Evolutionary conservation across 192 early-diverging fungal genomes (phyloP), one percentile per base, ranked within the genome.

Genomic region (Podila clonocystis): DNA sequence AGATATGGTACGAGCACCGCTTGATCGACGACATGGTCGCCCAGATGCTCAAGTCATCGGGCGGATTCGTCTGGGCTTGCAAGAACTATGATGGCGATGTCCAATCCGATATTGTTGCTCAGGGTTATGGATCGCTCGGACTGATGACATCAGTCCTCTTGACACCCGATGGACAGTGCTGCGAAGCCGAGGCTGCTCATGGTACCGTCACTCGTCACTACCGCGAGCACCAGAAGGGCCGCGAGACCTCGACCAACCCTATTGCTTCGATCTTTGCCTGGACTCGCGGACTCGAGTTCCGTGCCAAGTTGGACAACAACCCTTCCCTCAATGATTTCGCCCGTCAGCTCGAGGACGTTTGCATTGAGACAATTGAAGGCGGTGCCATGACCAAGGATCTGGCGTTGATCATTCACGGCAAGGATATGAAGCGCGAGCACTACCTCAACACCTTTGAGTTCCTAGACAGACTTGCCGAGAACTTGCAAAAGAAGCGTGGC

Each of bases 31-130:
- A n/a, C n/a, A n/a, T n/a, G n/a, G n/a, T n/a, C n/a, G n/a, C 97
- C 8, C 97, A 99, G 87, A 93, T 93, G 61, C 86, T 99, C 73
- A 99, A 99, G 87, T 96, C 96, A 57, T 84, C 92, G 45, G 97
- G 97, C 59, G 95, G 94, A 33, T 97, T 97, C 61, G 92, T 99
- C 20, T 95, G 95, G 91, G 96, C 97, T 13, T 91, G 90, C 85
- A 97, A 97, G 85, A 98, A 98, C 90, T 97, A 96, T 86, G 94
- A 97, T 72, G 93, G 96, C 68, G 97, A 99, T 87, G 96, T 97
- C 22, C 95, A 97, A 79, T 97, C 95, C 30, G 96, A 97, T 83
- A 91, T 96, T 76, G 87, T 99, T 33, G 97, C 97, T n/a, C 97
- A 99, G 84, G 97, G 97, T 64, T 97, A 92, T 68, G 97, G 97